A percentile compares a stretch with the other conserved stretches of the same genome.
Conservation (phyloP, 2,329 filamentous ascomycete genomes). For the Sporothrix inflata region DNA sequence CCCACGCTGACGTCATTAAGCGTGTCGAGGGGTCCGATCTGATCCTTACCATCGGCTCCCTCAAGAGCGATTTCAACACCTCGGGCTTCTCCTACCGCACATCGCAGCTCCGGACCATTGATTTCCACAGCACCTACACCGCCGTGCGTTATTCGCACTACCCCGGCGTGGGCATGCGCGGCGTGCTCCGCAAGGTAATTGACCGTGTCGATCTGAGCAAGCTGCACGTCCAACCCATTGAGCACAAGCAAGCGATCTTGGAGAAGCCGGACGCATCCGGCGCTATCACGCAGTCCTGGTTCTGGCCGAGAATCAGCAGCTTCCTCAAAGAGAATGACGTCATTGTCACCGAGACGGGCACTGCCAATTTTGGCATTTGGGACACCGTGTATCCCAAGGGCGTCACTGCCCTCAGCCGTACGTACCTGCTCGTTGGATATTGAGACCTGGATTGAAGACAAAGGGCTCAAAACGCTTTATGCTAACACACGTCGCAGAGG, state of each 20-base stretch:
- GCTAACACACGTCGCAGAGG: constrained; percentile 31
- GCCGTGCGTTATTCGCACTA: constrained; percentile 79
- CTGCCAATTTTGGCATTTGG: constrained; percentile 85
- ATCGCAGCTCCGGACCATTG: constrained; percentile 75
- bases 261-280: constrained; percentile 27
- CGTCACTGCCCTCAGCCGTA: constrained; percentile 63
- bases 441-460: not conserved
- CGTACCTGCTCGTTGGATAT: constrained; percentile 43
- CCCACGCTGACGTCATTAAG: constrained; percentile 64
- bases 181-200: constrained; percentile 73
- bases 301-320: constrained; percentile 35
- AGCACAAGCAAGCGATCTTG: constrained; percentile 53
- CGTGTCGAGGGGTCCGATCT: constrained; percentile 71
- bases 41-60: constrained; percentile 69
- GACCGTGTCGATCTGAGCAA: constrained; percentile 59
- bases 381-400: constrained; percentile 76
- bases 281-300: constrained; percentile 34
- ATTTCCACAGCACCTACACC: constrained; percentile 75
- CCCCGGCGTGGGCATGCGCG: constrained; percentile 75
- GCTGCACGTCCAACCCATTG: constrained; percentile 59
- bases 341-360: constrained; percentile 85
- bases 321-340: constrained; percentile 63
- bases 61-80: constrained; percentile 78
- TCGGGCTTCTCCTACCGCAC: constrained; percentile 81
- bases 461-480: not conserved